phyloP scores from a whole-genome alignment of 2,329 filamentous ascomycete species.

The Diaporthe nobilis region DNA sequence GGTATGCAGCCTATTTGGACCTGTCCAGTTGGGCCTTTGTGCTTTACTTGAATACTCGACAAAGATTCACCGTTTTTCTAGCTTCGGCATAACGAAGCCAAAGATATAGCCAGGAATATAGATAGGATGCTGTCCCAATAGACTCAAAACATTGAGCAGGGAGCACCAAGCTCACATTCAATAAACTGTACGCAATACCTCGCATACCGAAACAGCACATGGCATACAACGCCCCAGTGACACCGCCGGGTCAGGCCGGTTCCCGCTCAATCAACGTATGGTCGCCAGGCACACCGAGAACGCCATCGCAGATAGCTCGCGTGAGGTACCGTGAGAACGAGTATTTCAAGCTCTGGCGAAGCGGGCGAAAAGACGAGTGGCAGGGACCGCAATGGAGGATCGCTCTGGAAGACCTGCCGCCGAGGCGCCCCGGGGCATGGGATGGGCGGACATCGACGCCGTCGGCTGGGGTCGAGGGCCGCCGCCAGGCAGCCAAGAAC shows the following conservation, averaged over 20 bases:
- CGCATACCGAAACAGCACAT: neutral
- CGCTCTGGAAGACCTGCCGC: neutral
- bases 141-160: neutral
- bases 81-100: fast-evolving
- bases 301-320: neutral
- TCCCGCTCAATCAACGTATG: neutral
- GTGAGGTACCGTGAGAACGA: conserved; percentile 4
- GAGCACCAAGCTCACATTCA: too few relatives aligned
- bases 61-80: neutral
- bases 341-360: neutral
- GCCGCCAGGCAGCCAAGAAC: neutral
- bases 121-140: neutral
- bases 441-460: neutral
- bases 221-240: neutral
- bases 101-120: neutral
- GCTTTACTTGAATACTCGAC: neutral
- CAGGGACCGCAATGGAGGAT: neutral
- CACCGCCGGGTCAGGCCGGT: fast-evolving
- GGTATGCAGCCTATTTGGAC: neutral
- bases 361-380: neutral
- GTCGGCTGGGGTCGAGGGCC: neutral
- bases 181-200: fast-evolving
- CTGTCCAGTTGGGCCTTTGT: neutral
- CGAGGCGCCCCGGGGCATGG: neutral
- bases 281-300: neutral